Evolutionary conservation across 2,329 filamentous ascomycete species (phyloP), one percentile per base, ranked within the genome.

Genomic region (Fusarium sp.): DNA sequence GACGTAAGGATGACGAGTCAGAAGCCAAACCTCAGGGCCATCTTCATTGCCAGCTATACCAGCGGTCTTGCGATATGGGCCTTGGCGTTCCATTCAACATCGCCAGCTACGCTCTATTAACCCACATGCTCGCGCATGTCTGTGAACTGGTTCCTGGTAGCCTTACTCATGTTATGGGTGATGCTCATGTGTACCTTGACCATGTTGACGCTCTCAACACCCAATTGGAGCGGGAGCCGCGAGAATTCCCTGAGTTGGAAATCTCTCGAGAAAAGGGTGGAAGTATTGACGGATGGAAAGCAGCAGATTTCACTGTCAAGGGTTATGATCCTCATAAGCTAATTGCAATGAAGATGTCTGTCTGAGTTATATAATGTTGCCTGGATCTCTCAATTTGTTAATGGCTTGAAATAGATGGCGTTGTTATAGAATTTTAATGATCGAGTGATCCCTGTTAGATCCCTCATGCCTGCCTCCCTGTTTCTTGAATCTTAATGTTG

Each of bases 341-440:
- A 8, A 97, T 99, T 82, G 88, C 92, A 43, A 99, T 99, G 96
- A 98, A 98, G 84, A 99, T 99, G 96, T 97, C 93, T 77, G 95
- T 98, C 54, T 74, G 39, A 67, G 35, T 23, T 29, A 29, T 29
- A 18, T 28, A 49, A 8, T 24, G 13, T 7, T 43, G 16, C 52
- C 35, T 15, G 23, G n/a, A 61, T 21, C 20, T 35, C 26, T 29
- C 38, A n/a, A 44, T 47, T 28, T 41, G 50, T 35, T 35, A 29
- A 42, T 41, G 46, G 26, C 35, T 53, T 21, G 37, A 60, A 46
- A 70, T 70, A 66, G 53, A 73, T 44, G 60, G 67, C 63, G 61
- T 71, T 70, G 31, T 38, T 20, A 56, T 54, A 68, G 33, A 63
- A 23, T 44, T 47, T 56, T 42, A 33, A 39, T 53, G 37, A 49